A percentile compares a stretch with the other conserved stretches of the same genome.
These are phyloP conservation scores for Viola pubescens DNA, from an alignment of 441 rosid species.

Conservation along the genomic window DNA sequence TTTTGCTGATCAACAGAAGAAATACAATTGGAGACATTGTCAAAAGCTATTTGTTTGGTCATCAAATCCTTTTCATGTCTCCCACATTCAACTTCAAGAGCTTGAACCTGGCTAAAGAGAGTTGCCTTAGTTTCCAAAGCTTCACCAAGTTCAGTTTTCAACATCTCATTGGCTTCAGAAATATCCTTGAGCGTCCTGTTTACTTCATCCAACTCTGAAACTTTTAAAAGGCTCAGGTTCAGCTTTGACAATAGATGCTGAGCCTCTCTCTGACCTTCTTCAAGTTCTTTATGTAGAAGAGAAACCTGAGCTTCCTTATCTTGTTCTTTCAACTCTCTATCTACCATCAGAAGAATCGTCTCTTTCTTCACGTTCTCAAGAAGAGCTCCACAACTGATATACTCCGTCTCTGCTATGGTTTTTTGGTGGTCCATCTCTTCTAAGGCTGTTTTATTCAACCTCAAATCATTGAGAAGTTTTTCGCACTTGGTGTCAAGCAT, in stretches of 20 bases:
- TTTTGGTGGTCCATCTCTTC: slow-evolving; percentile 41
- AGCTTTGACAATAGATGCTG: slow-evolving; percentile 7
- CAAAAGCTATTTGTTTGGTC: slow-evolving; percentile 27
- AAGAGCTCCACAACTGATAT: slow-evolving; percentile 25
- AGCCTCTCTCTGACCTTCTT: slow-evolving; percentile 20
- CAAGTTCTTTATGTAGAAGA: slow-evolving; percentile 26
- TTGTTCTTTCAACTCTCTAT: slow-evolving; percentile 47
- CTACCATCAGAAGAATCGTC: slow-evolving; percentile 40
- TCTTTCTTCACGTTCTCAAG: slow-evolving; percentile 47
- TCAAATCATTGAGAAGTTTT: neutral
- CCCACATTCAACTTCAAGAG: slow-evolving; percentile 30
- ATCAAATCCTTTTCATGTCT: slow-evolving; percentile 24
- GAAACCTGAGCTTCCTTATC: slow-evolving; percentile 31
- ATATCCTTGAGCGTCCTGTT: slow-evolving; percentile 15
- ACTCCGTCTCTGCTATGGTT: slow-evolving; percentile 29
- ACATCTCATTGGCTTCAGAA: slow-evolving; percentile 18
- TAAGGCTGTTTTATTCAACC: slow-evolving; percentile 10
- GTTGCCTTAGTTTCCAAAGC: slow-evolving; percentile 22
- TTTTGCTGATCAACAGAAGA: slow-evolving; percentile 28
- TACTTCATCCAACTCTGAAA: slow-evolving; percentile 9
- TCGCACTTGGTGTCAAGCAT: neutral
- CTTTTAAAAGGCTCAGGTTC: slow-evolving; percentile 6
- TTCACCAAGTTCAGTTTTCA: slow-evolving; percentile 30
- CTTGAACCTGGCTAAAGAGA: slow-evolving; percentile 29
- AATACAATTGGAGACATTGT: slow-evolving; percentile 26